Evolutionary conservation across 805 yeast genomes (phyloP).

Genomic region (Teunomyces panamensis): DNA sequence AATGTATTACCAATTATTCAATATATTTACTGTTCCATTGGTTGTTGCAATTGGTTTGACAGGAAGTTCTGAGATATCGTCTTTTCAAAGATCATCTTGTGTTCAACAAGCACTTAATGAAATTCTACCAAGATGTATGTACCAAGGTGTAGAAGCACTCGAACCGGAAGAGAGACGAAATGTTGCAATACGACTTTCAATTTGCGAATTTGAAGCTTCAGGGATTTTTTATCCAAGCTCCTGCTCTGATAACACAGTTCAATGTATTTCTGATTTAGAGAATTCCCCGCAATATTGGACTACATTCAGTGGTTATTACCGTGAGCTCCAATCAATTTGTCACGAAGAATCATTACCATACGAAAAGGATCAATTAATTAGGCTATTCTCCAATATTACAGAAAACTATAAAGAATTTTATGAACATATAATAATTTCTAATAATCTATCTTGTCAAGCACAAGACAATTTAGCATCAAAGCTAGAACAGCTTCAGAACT

Average conservation of each 20-base stretch:
- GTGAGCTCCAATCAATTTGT: slow-evolving; percentile 53
- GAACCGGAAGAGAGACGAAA: slow-evolving; percentile 29
- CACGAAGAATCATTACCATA: slow-evolving; percentile 49
- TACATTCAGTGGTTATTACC: slow-evolving; percentile 63
- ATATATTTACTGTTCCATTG: background rate
- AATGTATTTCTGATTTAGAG: slow-evolving; percentile 43
- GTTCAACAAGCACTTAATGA: slow-evolving; percentile 37
- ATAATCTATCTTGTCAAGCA: background rate
- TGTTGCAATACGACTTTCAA: slow-evolving; percentile 46
- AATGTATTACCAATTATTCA: background rate
- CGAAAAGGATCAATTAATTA: slow-evolving; percentile 49
- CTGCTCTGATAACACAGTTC: slow-evolving; percentile 25
- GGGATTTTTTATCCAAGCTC: slow-evolving; percentile 30
- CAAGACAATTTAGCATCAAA: background rate
- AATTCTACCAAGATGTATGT: slow-evolving; percentile 40
- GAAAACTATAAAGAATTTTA: slow-evolving; percentile 13
- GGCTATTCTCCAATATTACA: slow-evolving; percentile 48
- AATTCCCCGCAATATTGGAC: slow-evolving; percentile 66
- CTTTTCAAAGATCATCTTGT: slow-evolving; percentile 21
- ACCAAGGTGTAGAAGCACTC: slow-evolving; percentile 37
- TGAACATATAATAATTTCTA: background rate
- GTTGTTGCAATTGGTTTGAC: background rate
- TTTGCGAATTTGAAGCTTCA: slow-evolving; percentile 55
- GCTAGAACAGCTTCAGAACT: background rate
- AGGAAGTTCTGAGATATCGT: background rate